Evolutionary conservation across 2,329 filamentous ascomycete species (phyloP), one percentile per base, ranked within the genome.

Genomic region (Epichloe gansuensis): DNA sequence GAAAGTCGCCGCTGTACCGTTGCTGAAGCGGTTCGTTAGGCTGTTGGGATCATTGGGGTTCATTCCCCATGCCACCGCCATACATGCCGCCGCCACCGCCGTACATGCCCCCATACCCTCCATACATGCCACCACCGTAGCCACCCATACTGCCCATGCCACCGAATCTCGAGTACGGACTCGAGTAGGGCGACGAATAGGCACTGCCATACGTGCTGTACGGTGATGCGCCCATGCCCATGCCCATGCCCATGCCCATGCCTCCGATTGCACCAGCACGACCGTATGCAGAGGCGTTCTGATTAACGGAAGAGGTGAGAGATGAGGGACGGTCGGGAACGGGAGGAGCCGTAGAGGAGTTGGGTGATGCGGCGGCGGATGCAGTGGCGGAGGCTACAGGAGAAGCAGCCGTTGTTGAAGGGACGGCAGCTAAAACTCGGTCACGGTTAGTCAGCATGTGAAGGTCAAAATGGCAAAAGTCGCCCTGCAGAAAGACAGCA

Each of bases 1-100:
- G 65, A 98, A 98, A 0, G 93, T 98, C 11, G 91, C 88, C 62
- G 93, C 88, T 0, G 94, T 98, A 73, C 87, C 93, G 69, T 95
- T 91, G 66, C 84, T 88, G 75, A 97, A 96, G 51, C 88, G 86
- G 65, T 94, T 88, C n/a, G 91, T 96, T 67, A 98, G 74, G 70
- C 90, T 96, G 68, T 93, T 89, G 31, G 89, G 88, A 67, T 95
- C 89, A 66, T 94, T 94, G 31, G 57, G 57, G 4, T 87, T 86
- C 58, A 65, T 69, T 34, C 66, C 72, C 72, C 44, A 46, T 47
- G 44, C 69, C 71, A 58, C 56, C 64, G 7, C 74, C 75, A 50
- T 70, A 71, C 65, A 73, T 73, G 49, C 67, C 68, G 5, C 52
- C 52, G 15, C 17, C 17, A 15, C 38, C 35, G 4, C 74, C 75